Percentiles rank a stretch among this genome's conserved stretches.
These are phyloP conservation scores for Strigomonas oncopelti DNA, from an alignment of 208 protist species.

Conservation along the genomic window DNA sequence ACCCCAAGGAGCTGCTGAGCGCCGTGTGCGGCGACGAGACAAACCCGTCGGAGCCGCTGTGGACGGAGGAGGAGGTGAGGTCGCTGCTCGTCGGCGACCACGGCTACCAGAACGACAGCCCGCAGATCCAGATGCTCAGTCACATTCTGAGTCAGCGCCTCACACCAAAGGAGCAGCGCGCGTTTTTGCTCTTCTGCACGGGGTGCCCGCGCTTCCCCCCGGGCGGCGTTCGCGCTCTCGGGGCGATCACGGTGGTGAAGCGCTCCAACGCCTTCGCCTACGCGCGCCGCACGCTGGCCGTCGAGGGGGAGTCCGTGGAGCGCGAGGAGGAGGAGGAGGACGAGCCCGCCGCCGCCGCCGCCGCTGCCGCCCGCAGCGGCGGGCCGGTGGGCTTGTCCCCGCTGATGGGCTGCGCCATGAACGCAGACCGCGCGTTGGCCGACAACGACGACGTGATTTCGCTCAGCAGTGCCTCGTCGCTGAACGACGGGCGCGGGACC, in stretches of 20 bases:
- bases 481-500: slow-evolving; percentile 10
- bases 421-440: not conserved
- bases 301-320: not conserved
- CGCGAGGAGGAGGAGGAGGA: slow-evolving; percentile 25
- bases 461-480: not conserved
- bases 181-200: slow-evolving; percentile 88
- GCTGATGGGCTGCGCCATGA: not conserved
- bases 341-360: not conserved
- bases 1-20: slow-evolving; percentile 53
- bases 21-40: slow-evolving; percentile 58
- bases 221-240: slow-evolving; percentile 77
- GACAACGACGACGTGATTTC: slow-evolving; percentile 2
- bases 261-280: slow-evolving; percentile 56
- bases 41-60: slow-evolving; percentile 53
- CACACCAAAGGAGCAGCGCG: slow-evolving; percentile 76
- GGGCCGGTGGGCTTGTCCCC: slow-evolving; percentile 1
- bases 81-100: slow-evolving; percentile 85
- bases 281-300: slow-evolving; percentile 14
- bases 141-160: slow-evolving; percentile 60
- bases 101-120: slow-evolving; percentile 84
- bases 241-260: slow-evolving; percentile 87
- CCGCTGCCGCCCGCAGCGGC: not conserved
- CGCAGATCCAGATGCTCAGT: slow-evolving; percentile 70
- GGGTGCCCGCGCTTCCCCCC: slow-evolving; percentile 82
- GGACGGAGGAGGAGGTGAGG: slow-evolving; percentile 68